A percentile compares a stretch with the other conserved stretches of the same genome.
Conservation (phyloP, 1,139 yeast species). For the Ashbya aceris region DNA sequence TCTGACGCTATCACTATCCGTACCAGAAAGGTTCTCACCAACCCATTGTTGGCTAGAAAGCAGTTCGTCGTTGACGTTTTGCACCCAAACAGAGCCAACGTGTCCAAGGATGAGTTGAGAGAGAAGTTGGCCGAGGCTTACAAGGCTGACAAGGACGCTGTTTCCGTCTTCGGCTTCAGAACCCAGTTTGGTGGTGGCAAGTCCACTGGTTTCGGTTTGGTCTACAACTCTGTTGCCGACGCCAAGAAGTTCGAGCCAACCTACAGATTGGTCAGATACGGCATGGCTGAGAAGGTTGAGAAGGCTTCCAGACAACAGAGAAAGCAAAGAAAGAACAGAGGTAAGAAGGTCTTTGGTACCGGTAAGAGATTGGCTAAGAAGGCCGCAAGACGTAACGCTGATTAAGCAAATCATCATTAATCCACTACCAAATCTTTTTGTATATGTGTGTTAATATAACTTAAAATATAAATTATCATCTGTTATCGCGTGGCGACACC, state of each 20-base stretch:
- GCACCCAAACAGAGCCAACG: constrained; percentile 99
- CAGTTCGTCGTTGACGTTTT: constrained; percentile 99
- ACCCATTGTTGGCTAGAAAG: constrained; percentile 99
- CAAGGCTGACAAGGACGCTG: constrained; percentile 98
- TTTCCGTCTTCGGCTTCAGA: constrained; percentile 98
- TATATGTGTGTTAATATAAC: constrained; percentile 4
- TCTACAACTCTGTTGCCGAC: constrained; percentile 96
- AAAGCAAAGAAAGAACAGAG: constrained; percentile 99
- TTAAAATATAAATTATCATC: constrained; percentile 3
- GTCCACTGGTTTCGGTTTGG: constrained; percentile 98
- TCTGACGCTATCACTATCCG: constrained; percentile 98
- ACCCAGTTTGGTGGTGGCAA: constrained; percentile 99
- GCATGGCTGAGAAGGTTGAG: constrained; percentile 91
- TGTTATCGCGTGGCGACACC: neutral
- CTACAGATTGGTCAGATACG: constrained; percentile 99
- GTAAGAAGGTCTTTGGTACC: constrained; percentile 97
- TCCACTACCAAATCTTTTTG: constrained; percentile 3
- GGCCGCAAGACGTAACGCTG: constrained; percentile 55
- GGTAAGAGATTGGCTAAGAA: constrained; percentile 90
- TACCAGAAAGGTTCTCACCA: constrained; percentile 99
- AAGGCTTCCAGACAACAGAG: constrained; percentile 99
- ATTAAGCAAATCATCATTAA: constrained; percentile 20
- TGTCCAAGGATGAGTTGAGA: constrained; percentile 98
- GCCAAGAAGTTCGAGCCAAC: constrained; percentile 98
- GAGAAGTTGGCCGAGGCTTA: constrained; percentile 92